These are phyloP conservation scores for Mesostigma viride DNA, from an alignment of 139 green algal species.

Conservation along the genomic window DNA sequence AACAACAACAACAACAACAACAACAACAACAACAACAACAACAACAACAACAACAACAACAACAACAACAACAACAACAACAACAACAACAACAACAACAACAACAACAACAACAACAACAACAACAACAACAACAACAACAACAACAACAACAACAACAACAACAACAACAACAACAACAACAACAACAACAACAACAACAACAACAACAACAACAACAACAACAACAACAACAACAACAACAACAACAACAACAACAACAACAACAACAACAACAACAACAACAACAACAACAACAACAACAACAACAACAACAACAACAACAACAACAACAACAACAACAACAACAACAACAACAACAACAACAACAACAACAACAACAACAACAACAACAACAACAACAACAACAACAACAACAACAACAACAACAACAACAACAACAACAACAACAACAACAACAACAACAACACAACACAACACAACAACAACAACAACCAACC, in stretches of 20 bases:
- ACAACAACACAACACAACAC: conserved; percentile 6
- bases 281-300: neutral
- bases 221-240: neutral
- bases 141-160: no score
- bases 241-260: neutral
- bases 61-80: no score
- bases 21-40: no score
- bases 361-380: conserved; percentile 12
- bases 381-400: conserved; percentile 31
- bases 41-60: no score
- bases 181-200: neutral
- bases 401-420: conserved; percentile 30
- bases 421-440: conserved; percentile 11
- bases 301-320: neutral
- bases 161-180: neutral
- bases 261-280: neutral
- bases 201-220: neutral
- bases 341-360: neutral
- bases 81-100: no score
- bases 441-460: conserved; percentile 3
- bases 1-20: no score
- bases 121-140: no score
- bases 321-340: neutral
- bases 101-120: no score
- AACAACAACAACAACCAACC: no score